Base-by-base conservation (phyloP, 129 eudicot genomes). In the Lactuca saligna region DNA sequence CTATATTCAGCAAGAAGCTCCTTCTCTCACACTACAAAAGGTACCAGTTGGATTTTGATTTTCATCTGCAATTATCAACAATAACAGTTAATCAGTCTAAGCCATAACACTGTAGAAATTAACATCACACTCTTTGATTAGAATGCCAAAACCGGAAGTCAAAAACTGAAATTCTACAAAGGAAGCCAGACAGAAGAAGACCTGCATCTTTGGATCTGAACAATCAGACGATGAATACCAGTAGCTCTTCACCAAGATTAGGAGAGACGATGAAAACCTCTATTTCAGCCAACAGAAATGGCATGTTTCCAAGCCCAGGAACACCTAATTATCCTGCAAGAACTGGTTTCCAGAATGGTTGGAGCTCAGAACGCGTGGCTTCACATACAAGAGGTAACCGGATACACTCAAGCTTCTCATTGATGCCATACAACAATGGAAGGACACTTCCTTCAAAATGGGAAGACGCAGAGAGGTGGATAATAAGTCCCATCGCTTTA, bases 401-500 rank as follows among this genome's bases (percentile, higher is more conserved):
- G 50, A 80, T 84, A 73, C 78, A 77, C 38, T 56, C 74, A 15
- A 75, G 68, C 70, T 73, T 79, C 33, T 70, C 91, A 11, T 66
- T 72, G 74, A 48, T 91, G 70, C 85, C 87, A 37, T 83, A 77
- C 42, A 83, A 85, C 78, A 87, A 80, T 63, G 91, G 93, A 17
- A 85, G 80, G 72, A 77, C 85, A 6, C 69, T 91, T 77, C 96
- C 97, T 71, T 91, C 97, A 7, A 91, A 91, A 76, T 91, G 97
- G 97, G 97, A 91, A 66, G 97, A 91, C 73, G 97, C 97, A 1
- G 97, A 91, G 82, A 80, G 97, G 80, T 91, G 97, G 97, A 91
- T 91, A 61, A 75, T 82, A 4, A 91, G 97, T 71, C 97, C 96
- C 3, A 75, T 84, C 34, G 65, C 62, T 17, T 51, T 70, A 46